Percentiles rank a stretch among this genome's conserved stretches.
These are phyloP conservation scores for Psilocybe cubensis DNA, from an alignment of 768 basidiomycete genomes.

Conservation along the genomic window DNA sequence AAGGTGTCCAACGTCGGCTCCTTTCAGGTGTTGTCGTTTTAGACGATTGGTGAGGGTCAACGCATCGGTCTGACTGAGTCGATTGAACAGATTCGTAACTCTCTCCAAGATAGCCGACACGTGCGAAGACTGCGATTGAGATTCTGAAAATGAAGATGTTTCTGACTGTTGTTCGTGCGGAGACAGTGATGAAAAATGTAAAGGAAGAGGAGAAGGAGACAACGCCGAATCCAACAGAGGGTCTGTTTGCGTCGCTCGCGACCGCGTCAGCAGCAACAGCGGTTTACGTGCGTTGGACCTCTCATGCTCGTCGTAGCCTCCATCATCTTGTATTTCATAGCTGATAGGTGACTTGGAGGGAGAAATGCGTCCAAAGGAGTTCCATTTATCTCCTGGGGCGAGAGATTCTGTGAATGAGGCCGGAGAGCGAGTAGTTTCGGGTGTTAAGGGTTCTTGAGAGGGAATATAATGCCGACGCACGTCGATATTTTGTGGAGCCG, in stretches of 20 bases:
- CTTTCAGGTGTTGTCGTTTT: conserved; percentile 86
- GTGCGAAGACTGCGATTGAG: conserved; percentile 54
- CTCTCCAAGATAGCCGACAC: conserved; percentile 66
- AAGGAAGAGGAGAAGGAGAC: conserved; percentile 34
- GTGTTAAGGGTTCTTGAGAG: conserved; percentile 43
- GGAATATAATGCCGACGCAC: conserved; percentile 6
- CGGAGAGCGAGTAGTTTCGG: conserved; percentile 48
- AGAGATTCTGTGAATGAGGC: conserved; percentile 43
- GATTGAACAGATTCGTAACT: conserved; percentile 54
- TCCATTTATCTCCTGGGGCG: conserved; percentile 35
- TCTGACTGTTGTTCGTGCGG: conserved; percentile 71
- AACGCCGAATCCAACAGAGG: conserved; percentile 30
- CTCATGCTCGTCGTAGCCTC: conserved; percentile 37
- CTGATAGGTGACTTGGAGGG: conserved; percentile 38
- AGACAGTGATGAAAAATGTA: conserved; percentile 45
- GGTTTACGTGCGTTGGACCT: conserved; percentile 43
- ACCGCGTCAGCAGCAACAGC: conserved; percentile 59
- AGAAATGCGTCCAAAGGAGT: conserved; percentile 28
- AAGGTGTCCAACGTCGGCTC: conserved; percentile 85
- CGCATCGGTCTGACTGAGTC: conserved; percentile 79
- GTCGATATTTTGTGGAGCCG: conserved; percentile 17
- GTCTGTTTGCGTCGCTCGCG: conserved; percentile 75
- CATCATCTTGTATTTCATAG: conserved; percentile 48
- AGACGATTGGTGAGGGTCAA: conserved; percentile 86
- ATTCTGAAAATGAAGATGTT: conserved; percentile 67